Evolutionary conservation across 2,329 filamentous ascomycete genomes (phyloP).

Genomic region (Rasamsonia emersonii): DNA sequence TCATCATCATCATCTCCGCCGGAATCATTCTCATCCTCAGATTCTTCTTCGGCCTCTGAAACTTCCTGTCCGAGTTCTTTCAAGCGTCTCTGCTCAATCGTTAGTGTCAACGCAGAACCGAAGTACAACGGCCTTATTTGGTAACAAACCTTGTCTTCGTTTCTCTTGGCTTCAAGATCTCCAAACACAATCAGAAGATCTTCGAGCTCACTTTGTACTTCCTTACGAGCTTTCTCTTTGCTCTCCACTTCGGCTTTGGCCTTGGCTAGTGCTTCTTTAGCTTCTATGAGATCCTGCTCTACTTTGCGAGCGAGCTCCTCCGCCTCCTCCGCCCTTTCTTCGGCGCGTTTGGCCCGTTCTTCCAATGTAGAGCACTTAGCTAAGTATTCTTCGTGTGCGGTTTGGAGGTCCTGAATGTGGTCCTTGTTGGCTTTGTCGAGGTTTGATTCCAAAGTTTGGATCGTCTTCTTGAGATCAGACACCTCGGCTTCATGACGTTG

Average conservation of each 20-base stretch:
- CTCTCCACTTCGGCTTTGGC: constrained; percentile 28
- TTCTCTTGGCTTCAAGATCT: constrained; percentile 68
- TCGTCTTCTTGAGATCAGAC: constrained; percentile 53
- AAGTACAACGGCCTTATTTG: background rate
- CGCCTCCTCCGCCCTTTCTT: constrained; percentile 29
- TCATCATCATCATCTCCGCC: constrained; percentile 44
- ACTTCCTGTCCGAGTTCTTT: constrained; percentile 60
- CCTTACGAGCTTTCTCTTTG: constrained; percentile 55
- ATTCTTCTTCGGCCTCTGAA: constrained; percentile 67
- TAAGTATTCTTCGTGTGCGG: constrained; percentile 44
- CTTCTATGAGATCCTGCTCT: constrained; percentile 15
- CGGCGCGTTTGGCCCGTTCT: constrained; percentile 39
- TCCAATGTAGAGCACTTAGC: constrained; percentile 39
- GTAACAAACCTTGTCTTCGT: constrained; percentile 60
- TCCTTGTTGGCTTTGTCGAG: constrained; percentile 49
- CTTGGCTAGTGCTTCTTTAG: constrained; percentile 18
- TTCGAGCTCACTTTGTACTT: constrained; percentile 65
- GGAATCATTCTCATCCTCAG: constrained; percentile 48
- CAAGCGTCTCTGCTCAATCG: constrained; percentile 48
- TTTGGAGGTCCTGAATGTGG: constrained; percentile 52
- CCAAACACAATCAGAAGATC: constrained; percentile 74
- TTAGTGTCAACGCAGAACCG: constrained; percentile 13
- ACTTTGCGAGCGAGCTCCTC: constrained; percentile 10
- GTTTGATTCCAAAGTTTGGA: constrained; percentile 49
- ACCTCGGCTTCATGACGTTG: constrained; percentile 51